Evolutionary conservation across 2,329 filamentous ascomycete species (phyloP).

Genomic region (Cladobotryum protrusum): DNA sequence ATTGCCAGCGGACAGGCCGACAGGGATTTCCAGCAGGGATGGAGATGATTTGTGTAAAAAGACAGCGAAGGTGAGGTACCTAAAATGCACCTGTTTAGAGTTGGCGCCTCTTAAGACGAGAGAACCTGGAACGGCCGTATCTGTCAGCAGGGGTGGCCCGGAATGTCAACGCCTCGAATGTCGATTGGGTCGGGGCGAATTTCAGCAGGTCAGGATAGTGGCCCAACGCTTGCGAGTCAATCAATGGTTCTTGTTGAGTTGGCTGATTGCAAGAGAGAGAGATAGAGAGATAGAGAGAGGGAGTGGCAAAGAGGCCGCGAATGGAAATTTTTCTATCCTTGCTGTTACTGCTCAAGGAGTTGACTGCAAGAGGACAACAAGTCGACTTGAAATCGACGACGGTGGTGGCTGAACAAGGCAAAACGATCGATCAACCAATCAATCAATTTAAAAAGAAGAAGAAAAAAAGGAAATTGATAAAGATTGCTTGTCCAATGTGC

Average conservation of each 20-base stretch:
- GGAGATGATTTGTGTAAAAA: too few relatives aligned
- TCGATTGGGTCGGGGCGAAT: not conserved
- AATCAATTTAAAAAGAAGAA: too few relatives aligned
- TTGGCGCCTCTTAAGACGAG: conserved; percentile 6
- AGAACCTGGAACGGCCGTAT: conserved; percentile 1
- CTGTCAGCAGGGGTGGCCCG: not conserved
- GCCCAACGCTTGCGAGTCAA: too few relatives aligned
- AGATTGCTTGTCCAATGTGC: too few relatives aligned
- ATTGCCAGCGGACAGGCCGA: conserved; percentile 15
- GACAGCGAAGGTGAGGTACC: too few relatives aligned
- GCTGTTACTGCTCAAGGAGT: not conserved
- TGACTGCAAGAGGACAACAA: not conserved
- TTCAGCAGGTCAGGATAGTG: too few relatives aligned
- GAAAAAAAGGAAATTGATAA: too few relatives aligned
- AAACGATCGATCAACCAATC: not conserved
- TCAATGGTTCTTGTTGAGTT: not conserved
- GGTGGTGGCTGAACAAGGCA: too few relatives aligned
- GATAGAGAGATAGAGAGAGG: too few relatives aligned
- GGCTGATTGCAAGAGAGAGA: not conserved
- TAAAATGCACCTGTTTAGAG: conserved; percentile 12
- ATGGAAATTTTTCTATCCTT: not conserved
- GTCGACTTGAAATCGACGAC: not conserved
- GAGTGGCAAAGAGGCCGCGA: conserved; percentile 5
- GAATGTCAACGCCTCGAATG: not conserved
- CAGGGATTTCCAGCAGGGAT: conserved; percentile 16